These are phyloP conservation scores for Malus orientalis DNA, from an alignment of 306 rosid species.

Conservation along the genomic window DNA sequence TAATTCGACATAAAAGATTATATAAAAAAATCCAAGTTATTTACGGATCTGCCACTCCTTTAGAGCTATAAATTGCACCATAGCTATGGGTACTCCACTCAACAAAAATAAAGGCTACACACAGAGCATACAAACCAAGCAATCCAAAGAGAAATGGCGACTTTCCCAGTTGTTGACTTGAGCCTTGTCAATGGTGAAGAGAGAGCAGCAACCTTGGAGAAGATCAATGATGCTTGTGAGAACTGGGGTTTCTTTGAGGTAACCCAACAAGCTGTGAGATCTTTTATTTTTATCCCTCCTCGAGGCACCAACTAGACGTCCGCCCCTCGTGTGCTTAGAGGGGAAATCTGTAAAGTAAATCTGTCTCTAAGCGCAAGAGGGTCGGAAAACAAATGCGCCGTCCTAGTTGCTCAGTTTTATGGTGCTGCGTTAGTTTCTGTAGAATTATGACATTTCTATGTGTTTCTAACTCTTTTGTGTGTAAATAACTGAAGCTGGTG, in stretches of 20 bases:
- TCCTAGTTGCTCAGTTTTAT: neutral
- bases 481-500: conserved; percentile 41
- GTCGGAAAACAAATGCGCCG: neutral
- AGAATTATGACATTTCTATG: neutral
- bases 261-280: neutral
- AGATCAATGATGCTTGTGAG: conserved; percentile 77
- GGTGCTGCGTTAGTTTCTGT: neutral
- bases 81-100: conserved; percentile 1
- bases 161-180: conserved; percentile 78
- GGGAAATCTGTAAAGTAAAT: no score
- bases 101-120: neutral
- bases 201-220: conserved; percentile 55
- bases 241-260: conserved; percentile 99
- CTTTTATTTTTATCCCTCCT: neutral
- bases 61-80: conserved; percentile 46
- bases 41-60: conserved; percentile 1
- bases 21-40: neutral
- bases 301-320: neutral
- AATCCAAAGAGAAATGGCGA: conserved; percentile 23
- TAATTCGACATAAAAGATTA: no score
- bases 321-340: neutral
- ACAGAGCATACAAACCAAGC: neutral
- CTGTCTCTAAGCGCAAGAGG: neutral
- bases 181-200: conserved; percentile 54
- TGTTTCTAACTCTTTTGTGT: neutral